Conservation (phyloP, 192 early-diverging fungal genomes). For the Thamnidium elegans region DNA sequence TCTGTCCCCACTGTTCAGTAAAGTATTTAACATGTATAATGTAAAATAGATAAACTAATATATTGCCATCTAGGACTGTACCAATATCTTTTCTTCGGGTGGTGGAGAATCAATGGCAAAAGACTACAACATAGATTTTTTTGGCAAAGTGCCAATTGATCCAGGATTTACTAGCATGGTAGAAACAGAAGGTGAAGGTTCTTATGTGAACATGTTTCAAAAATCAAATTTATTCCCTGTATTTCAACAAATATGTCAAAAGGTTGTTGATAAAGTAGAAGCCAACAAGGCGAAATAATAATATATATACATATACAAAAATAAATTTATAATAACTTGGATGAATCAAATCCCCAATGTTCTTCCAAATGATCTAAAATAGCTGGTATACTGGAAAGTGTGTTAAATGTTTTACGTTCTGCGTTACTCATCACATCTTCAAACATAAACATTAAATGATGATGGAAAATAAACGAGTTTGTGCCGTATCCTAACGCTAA, state of each 20-base stretch:
- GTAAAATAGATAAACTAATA: not conserved
- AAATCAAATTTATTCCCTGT: slow-evolving; percentile 53
- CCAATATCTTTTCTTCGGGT: slow-evolving; percentile 89
- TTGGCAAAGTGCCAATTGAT: slow-evolving; percentile 92
- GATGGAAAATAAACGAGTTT: slow-evolving; percentile 83
- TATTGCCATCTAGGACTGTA: slow-evolving; percentile 60
- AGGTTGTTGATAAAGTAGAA: slow-evolving; percentile 30
- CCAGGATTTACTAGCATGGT: slow-evolving; percentile 69
- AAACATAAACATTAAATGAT: slow-evolving; percentile 96
- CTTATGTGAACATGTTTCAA: slow-evolving; percentile 46
- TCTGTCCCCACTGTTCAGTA: slow-evolving; percentile 81
- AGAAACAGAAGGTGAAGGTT: slow-evolving; percentile 42
- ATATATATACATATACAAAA: too few relatives aligned
- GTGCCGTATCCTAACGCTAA: slow-evolving; percentile 76
- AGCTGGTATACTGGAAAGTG: slow-evolving; percentile 69
- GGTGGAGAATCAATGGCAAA: slow-evolving; percentile 89
- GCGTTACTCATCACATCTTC: slow-evolving; percentile 78
- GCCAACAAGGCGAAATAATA: not conserved
- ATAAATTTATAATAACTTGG: too few relatives aligned
- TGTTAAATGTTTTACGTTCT: slow-evolving; percentile 88
- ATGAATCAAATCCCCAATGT: slow-evolving; percentile 33
- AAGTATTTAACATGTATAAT: slow-evolving; percentile 12
- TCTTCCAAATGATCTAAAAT: slow-evolving; percentile 77
- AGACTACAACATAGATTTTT: slow-evolving; percentile 80
- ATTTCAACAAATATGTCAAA: slow-evolving; percentile 47